phyloP scores from a whole-genome alignment of 73 alveolate species.

The Stentor roeselii region DNA sequence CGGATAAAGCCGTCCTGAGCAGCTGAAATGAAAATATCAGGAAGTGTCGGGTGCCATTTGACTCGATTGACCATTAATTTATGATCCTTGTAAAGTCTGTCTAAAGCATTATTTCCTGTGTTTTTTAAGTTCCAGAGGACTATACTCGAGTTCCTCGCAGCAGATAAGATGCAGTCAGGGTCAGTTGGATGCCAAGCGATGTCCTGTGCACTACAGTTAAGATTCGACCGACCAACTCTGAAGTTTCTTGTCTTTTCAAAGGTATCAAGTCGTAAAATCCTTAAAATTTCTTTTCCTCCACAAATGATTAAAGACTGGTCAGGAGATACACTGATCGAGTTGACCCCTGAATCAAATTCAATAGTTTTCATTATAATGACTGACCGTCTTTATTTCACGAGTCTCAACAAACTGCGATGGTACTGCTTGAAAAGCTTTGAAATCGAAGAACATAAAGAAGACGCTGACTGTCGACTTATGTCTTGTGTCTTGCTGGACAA shows the following conservation, averaged over 20 bases:
- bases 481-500: neutral
- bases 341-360: too few relatives aligned
- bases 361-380: too few relatives aligned
- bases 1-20: neutral
- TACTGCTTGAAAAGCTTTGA: neutral
- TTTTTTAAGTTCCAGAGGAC: slow-evolving; percentile 28
- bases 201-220: slow-evolving; percentile 17
- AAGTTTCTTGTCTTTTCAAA: neutral
- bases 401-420: neutral
- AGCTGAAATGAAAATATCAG: slow-evolving; percentile 11
- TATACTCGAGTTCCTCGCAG: slow-evolving; percentile 21
- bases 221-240: slow-evolving; percentile 13
- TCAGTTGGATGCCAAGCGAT: slow-evolving; percentile 32
- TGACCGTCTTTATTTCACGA: neutral
- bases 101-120: neutral
- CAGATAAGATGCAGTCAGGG: slow-evolving; percentile 5
- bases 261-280: neutral
- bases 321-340: slow-evolving; percentile 3
- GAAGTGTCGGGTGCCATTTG: slow-evolving; percentile 13
- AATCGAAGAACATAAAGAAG: neutral
- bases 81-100: slow-evolving; percentile 13
- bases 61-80: slow-evolving; percentile 2
- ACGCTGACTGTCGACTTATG: too few relatives aligned
- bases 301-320: slow-evolving; percentile 7
- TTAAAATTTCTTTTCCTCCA: slow-evolving; percentile 22